These are phyloP conservation scores for Fusarium oxysporum DNA, from an alignment of 2,329 filamentous ascomycete genomes.

Conservation along the genomic window DNA sequence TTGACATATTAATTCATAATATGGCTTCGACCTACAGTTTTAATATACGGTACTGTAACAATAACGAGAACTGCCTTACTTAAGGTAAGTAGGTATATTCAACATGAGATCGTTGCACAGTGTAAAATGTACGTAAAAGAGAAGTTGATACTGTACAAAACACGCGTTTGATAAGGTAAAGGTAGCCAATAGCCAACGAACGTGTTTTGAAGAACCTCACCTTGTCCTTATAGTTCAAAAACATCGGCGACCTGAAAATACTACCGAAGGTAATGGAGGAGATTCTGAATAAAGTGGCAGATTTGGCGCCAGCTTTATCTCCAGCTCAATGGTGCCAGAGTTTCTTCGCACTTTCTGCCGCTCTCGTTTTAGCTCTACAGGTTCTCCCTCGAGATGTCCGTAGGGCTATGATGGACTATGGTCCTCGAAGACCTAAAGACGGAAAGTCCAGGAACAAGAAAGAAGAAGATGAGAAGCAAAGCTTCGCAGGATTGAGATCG, in stretches of 20 bases:
- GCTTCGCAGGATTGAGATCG: constrained; percentile 32
- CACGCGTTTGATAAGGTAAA: neutral
- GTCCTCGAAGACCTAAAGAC: constrained; percentile 55
- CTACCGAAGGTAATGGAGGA: constrained; percentile 6
- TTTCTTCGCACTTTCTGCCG: constrained; percentile 59
- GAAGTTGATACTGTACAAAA: constrained; percentile 3
- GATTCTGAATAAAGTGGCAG: neutral
- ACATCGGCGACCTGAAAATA: neutral
- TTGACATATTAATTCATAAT: neutral
- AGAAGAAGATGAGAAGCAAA: constrained; percentile 6
- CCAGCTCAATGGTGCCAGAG: constrained; percentile 57
- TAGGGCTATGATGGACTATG: constrained; percentile 62
- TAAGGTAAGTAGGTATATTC: neutral
- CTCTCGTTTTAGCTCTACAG: constrained; percentile 56
- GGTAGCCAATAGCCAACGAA: neutral
- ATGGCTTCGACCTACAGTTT: neutral
- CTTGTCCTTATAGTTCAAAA: neutral
- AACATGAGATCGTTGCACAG: neutral
- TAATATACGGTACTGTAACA: too few species aligned
- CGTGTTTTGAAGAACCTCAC: neutral
- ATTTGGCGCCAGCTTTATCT: constrained; percentile 19
- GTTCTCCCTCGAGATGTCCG: constrained; percentile 58
- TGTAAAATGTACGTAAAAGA: neutral
- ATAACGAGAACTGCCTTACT: neutral
- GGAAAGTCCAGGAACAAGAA: constrained; percentile 27